Evolutionary conservation across 2,329 filamentous ascomycete species (phyloP), one percentile per base, ranked within the genome.

Genomic region (Ceratocystis albifundus): DNA sequence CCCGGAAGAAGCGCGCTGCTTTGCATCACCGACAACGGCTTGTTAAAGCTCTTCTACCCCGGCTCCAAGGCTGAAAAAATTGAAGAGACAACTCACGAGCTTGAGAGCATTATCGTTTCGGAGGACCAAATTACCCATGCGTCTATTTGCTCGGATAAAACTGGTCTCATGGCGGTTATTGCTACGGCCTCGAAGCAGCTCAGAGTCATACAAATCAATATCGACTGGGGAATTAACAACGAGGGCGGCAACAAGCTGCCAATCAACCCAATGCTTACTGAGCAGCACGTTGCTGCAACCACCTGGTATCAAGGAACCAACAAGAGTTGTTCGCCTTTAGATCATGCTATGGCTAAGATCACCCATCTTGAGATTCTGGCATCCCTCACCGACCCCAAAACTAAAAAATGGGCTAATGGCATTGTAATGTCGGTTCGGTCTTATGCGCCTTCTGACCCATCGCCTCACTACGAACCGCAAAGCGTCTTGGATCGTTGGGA

Each of bases 401-500:
- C 62, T 15, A 80, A 79, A n/a, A 82, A 84, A 70, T 80, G 81
- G 46, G 57, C 46, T 30, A 68, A 68, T 25, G 67, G 64, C 10
- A 61, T 68, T 17, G 50, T 68, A 12, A 64, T 68, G 64, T 66
- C 64, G 4, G 67, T 68, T 15, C 67, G 67, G 8, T 68, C 67
- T n/a, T 66, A 68, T 32, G 67, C 65, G 15, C 65, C 65, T 22
- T 66, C 67, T 17, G 67, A 68, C 12, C 67, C 67, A 41, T 80
- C 80, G 36, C 80, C 86, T 36, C 85, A 82, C 53, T 84, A 86
- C 69, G 84, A 86, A 41, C 78, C 84, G 0, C 84, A 88, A 70
- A 96, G 87, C 70, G 82, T 92, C 50, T 80, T 97, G 69, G 86
- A 90, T 69, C 83, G 88, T 69, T 97, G 93, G 93, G 87, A 94